Base-by-base conservation (phyloP, 768 basidiomycete species). In the Leccinum imitatum region DNA sequence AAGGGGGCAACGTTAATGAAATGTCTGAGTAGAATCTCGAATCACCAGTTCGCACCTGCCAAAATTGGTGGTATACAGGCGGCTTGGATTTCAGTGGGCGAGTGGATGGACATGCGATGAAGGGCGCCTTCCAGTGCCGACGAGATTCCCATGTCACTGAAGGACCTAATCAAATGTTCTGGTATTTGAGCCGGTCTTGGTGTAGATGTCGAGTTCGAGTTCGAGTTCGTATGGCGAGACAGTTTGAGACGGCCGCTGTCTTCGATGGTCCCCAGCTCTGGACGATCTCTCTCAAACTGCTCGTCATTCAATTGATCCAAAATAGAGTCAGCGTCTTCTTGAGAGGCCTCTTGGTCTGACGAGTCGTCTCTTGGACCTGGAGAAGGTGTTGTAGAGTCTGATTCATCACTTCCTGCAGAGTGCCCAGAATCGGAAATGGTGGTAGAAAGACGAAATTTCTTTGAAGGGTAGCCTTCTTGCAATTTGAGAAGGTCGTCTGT, bases 41-140 rank as follows among this genome's bases (percentile, higher is more conserved):
- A 37, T 10, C 31, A 25, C 39, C n/a, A 46, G 19, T 8, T 10
- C 65, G 76, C 67, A 87, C 92, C 92, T 77, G 82, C 76, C 27
- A 99, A 78, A 56, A 98, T 83, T 5, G 88, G 87, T 3, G 92
- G 92, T 67, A 99, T 91, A 72, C 95, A 98, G 4, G 92, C 91
- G 0, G 82, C 80, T 68, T 99, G 96, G 30, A 99, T 87, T 61
- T 89, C 87, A 0, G 96, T 98, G 0, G 96, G 95, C 2, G 73
- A 70, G 39, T 80, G 81, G 61, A 98, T 98, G 14, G 93, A 92
- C 89, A 99, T 94, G 37, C 83, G 81, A 31, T 75, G 76, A 56
- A 98, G 79, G 1, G 93, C 86, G 14, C 76, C 67, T 56, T 86
- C 82, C 35, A 99, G 78, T 3, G 78, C 69, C 3, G 78, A 59